A percentile compares a stretch with the other conserved stretches of the same genome.
Conservation (phyloP, 768 basidiomycete species). For the Rhodotorula sphaerocarpa region DNA sequence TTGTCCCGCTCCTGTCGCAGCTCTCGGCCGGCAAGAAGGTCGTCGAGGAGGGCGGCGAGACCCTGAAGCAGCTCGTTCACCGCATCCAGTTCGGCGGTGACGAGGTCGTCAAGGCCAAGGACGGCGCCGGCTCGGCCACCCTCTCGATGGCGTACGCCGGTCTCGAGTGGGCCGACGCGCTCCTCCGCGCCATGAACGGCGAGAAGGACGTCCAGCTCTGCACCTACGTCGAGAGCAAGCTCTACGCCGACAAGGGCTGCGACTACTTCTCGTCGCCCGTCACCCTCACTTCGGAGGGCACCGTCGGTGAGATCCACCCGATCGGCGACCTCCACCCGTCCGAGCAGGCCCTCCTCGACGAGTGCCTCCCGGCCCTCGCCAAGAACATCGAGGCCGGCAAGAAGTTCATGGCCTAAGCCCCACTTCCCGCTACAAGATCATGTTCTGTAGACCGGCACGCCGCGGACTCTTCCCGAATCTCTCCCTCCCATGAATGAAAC, state of each 20-base stretch:
- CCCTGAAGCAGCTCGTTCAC: constrained; percentile 68
- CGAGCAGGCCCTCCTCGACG: constrained; percentile 78
- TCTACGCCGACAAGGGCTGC: constrained; percentile 75
- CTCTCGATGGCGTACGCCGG: constrained; percentile 70
- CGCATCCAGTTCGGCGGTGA: constrained; percentile 97
- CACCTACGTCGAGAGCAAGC: constrained; percentile 65
- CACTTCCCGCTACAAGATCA: neutral
- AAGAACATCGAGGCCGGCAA: constrained; percentile 33
- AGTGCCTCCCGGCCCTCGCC: constrained; percentile 77
- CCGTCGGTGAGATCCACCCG: constrained; percentile 79
- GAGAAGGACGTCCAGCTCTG: constrained; percentile 53
- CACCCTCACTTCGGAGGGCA: constrained; percentile 73
- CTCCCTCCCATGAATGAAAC: neutral
- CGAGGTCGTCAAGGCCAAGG: constrained; percentile 97
- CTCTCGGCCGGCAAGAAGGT: constrained; percentile 60
- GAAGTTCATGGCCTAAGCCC: constrained; percentile 11
- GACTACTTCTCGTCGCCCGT: constrained; percentile 92
- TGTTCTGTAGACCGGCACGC: too few species aligned
- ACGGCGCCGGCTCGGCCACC: constrained; percentile 67
- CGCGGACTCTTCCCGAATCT: neutral
- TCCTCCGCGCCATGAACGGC: constrained; percentile 53
- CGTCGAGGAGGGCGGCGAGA: constrained; percentile 54
- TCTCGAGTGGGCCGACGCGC: constrained; percentile 60
- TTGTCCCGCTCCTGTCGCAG: constrained; percentile 91
- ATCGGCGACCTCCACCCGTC: constrained; percentile 68